Evolutionary conservation across 345 rosid species (phyloP).

Genomic region (Eutrema japonicum): DNA sequence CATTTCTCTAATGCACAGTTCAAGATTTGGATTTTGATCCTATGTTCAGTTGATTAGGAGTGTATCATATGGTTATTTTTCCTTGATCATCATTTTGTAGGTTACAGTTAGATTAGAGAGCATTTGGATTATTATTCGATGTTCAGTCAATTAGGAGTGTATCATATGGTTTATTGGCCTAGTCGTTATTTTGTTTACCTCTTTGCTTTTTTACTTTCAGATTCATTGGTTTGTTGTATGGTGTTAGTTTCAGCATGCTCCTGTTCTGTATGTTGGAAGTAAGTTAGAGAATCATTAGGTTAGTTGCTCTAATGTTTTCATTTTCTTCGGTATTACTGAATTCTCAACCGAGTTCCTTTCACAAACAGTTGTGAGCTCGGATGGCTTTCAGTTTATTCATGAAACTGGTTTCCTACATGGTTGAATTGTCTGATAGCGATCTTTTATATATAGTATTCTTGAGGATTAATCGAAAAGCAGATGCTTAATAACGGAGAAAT

Average conservation of each 20-base stretch:
- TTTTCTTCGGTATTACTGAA: background rate
- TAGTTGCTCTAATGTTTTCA: background rate
- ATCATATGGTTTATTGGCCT: background rate
- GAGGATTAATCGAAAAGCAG: background rate
- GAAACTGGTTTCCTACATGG: background rate
- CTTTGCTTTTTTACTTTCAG: background rate
- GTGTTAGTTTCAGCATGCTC: background rate
- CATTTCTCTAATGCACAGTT: background rate
- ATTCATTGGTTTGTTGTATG: background rate
- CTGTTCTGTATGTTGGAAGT: background rate
- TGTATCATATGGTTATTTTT: background rate
- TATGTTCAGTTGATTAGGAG: background rate
- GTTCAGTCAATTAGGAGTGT: background rate
- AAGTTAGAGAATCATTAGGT: background rate
- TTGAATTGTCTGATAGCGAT: background rate
- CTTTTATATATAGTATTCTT: background rate
- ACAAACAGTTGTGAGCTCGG: background rate
- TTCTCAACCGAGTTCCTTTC: background rate
- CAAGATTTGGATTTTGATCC: constrained; percentile 4
- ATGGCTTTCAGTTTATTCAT: background rate
- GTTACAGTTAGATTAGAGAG: too few relatives aligned
- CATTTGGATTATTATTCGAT: background rate
- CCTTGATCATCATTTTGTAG: too few relatives aligned
- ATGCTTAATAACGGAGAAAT: background rate
- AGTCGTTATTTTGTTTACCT: background rate